phyloP scores from a whole-genome alignment of 495 filamentous ascomycete genomes.

The Aspergillus sclerotiicarbonarius region DNA sequence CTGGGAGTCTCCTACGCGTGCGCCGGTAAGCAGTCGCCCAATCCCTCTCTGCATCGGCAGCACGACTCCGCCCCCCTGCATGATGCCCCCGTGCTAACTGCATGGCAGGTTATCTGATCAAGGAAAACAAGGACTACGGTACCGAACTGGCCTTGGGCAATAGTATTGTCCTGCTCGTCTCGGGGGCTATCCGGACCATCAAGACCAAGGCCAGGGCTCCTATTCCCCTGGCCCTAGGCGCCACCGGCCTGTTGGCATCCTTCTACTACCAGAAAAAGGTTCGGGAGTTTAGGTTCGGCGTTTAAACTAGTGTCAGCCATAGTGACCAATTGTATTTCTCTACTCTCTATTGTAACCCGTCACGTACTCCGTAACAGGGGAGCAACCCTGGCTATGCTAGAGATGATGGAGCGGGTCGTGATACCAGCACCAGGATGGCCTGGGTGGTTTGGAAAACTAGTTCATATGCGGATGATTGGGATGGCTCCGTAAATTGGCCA shows the following conservation, averaged over 20 bases:
- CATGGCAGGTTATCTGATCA: slow-evolving; percentile 18
- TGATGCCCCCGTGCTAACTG: background rate
- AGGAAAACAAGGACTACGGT: slow-evolving; percentile 24
- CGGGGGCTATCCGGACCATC: slow-evolving; percentile 18
- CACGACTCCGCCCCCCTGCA: background rate
- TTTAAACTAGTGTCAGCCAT: no score
- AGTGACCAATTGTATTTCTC: no score
- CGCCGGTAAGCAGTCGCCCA: slow-evolving; percentile 7
- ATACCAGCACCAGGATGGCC: no score
- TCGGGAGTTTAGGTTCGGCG: slow-evolving; percentile 17
- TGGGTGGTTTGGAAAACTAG: no score
- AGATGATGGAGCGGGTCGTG: no score
- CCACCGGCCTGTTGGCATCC: slow-evolving; percentile 17
- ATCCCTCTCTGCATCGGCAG: background rate
- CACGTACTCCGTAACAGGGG: no score
- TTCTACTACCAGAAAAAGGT: slow-evolving; percentile 23
- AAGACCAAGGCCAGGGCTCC: slow-evolving; percentile 15
- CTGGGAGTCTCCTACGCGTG: slow-evolving; percentile 18
- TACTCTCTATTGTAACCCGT: no score
- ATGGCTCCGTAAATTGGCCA: no score
- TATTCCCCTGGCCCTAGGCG: slow-evolving; percentile 16
- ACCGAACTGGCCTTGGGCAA: slow-evolving; percentile 21
- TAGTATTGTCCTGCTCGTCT: slow-evolving; percentile 17
- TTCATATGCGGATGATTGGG: no score
- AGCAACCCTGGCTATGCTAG: no score